Conservation (phyloP, 352 stramenopile genomes). For the Thalassiosira hispida region DNA sequence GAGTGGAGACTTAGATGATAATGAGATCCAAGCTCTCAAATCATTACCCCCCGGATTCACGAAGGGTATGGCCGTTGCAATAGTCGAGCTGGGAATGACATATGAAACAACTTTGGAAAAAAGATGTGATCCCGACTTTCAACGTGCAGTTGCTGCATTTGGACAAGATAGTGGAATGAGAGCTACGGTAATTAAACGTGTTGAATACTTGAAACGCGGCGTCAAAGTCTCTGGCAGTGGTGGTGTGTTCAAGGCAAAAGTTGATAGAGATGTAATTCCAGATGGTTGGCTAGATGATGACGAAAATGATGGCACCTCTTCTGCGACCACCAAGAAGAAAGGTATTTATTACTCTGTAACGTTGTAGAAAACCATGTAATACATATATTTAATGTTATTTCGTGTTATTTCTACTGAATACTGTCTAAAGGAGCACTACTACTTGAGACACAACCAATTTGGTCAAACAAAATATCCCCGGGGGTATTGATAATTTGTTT, state of each 20-base stretch:
- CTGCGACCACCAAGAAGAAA: conserved; percentile 10
- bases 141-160: conserved; percentile 65
- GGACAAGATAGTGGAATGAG: conserved; percentile 63
- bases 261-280: conserved; percentile 60
- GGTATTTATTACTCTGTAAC: conserved; percentile 36
- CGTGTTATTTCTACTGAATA: no score
- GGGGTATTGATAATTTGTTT: no score
- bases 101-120: conserved; percentile 69
- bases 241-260: conserved; percentile 69
- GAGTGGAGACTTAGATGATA: conserved; percentile 52
- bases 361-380: conserved; percentile 10
- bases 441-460: no score
- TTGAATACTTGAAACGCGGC: conserved; percentile 62
- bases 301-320: not conserved
- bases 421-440: no score
- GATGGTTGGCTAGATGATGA: conserved; percentile 57
- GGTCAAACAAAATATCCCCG: no score
- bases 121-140: conserved; percentile 57
- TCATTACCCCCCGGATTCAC: conserved; percentile 60
- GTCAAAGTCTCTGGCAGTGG: conserved; percentile 52
- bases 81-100: conserved; percentile 73
- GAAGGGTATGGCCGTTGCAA: conserved; percentile 69
- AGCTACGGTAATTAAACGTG: conserved; percentile 71
- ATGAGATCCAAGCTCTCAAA: conserved; percentile 63
- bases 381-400: no score